A percentile compares a stretch with the other conserved stretches of the same genome.
Conservation (phyloP, 2,329 filamentous ascomycete species). For the Malbranchea cinnamomea region DNA sequence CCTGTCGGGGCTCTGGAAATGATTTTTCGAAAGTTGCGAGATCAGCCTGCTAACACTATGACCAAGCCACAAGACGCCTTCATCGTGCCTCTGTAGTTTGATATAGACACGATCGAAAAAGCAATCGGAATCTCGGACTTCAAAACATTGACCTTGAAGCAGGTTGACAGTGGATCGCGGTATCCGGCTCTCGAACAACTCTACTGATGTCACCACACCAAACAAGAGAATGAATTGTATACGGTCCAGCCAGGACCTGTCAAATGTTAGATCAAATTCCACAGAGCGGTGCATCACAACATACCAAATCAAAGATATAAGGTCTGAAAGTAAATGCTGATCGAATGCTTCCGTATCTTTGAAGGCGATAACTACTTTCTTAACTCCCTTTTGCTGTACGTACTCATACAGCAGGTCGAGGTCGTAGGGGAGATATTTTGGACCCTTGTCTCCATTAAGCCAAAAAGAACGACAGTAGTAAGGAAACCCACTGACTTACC, state of each 20-base stretch:
- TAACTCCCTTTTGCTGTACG: slow-evolving; percentile 21
- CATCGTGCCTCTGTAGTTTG: slow-evolving; percentile 19
- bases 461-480: not conserved
- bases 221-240: slow-evolving; percentile 46
- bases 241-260: slow-evolving; percentile 45
- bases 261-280: slow-evolving; percentile 12
- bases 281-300: slow-evolving; percentile 9
- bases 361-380: slow-evolving; percentile 29
- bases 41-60: slow-evolving; percentile 36
- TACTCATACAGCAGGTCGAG: slow-evolving; percentile 31
- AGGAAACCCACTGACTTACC: slow-evolving; percentile 15
- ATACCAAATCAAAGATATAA: slow-evolving; percentile 34
- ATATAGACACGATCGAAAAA: slow-evolving; percentile 29
- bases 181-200: slow-evolving; percentile 44
- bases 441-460: slow-evolving; percentile 17
- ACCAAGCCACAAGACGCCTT: slow-evolving; percentile 36
- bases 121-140: slow-evolving; percentile 34
- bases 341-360: slow-evolving; percentile 35
- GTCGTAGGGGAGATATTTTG: slow-evolving; percentile 31
- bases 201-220: slow-evolving; percentile 47
- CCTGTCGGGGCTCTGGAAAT: slow-evolving; percentile 43
- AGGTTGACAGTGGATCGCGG: slow-evolving; percentile 37
- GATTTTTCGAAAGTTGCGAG: slow-evolving; percentile 42
- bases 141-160: slow-evolving; percentile 41
- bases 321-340: slow-evolving; percentile 27